These are phyloP conservation scores for Collybiopsis luxurians DNA, from an alignment of 768 basidiomycete genomes.

Conservation along the genomic window DNA sequence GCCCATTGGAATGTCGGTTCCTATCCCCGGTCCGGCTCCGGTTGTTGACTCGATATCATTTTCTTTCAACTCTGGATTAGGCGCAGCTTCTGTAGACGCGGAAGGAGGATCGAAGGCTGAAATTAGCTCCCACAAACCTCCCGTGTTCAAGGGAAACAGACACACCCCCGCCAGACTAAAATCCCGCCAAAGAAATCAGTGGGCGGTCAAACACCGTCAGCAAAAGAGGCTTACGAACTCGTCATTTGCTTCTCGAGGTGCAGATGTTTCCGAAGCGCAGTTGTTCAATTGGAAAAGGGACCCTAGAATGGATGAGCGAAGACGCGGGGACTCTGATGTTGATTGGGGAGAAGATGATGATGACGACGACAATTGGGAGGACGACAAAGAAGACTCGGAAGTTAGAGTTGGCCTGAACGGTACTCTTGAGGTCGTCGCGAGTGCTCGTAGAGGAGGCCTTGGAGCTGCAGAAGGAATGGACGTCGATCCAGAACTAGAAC, in stretches of 20 bases:
- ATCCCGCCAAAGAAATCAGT: slow-evolving; percentile 19
- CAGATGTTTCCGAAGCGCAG: slow-evolving; percentile 51
- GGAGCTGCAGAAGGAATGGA: slow-evolving; percentile 59
- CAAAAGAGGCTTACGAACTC: slow-evolving; percentile 13
- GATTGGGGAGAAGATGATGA: slow-evolving; percentile 58
- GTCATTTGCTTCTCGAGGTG: slow-evolving; percentile 42
- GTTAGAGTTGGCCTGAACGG: slow-evolving; percentile 10
- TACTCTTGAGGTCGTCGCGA: background rate
- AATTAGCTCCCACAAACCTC: slow-evolving; percentile 10
- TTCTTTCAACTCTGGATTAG: slow-evolving; percentile 21
- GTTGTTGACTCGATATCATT: slow-evolving; percentile 31
- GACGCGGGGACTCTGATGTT: slow-evolving; percentile 64
- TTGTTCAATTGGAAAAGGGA: slow-evolving; percentile 39
- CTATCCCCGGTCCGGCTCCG: slow-evolving; percentile 10
- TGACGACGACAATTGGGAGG: slow-evolving; percentile 31
- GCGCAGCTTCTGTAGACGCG: background rate
- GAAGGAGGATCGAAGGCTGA: background rate
- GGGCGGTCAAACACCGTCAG: slow-evolving; percentile 3
- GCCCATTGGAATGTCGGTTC: background rate
- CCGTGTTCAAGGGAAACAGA: slow-evolving; percentile 24
- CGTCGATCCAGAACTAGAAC: slow-evolving; percentile 55
- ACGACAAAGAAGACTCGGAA: slow-evolving; percentile 30
- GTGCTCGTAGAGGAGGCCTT: slow-evolving; percentile 4
- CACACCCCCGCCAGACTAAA: slow-evolving; percentile 21
- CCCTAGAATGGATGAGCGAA: slow-evolving; percentile 45